Evolutionary conservation across 2,329 filamentous ascomycete genomes (phyloP), one percentile per base, ranked within the genome.

Genomic region (Penicillium sp.): DNA sequence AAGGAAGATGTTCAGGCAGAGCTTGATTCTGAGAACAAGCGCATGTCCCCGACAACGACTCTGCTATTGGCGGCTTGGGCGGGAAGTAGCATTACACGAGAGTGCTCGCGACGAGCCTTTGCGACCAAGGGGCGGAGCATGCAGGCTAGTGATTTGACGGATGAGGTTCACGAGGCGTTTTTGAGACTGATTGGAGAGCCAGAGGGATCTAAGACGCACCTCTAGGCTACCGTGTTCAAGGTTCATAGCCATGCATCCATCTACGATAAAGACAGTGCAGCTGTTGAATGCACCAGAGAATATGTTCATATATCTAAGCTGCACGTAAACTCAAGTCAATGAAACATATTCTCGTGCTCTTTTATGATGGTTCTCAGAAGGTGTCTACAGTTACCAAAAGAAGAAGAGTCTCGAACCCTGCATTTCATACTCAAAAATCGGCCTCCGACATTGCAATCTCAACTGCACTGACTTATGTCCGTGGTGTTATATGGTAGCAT

Each of bases 71-170:
- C 88, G 17, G 93, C 91, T 0, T 97, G 90, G 78, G 93, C 90
- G 0, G 94, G 93, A 2, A 91, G 90, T 67, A 86, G 88, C 21
- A 85, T 99, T 56, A 97, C 94, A 58, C 87, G 93, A 74, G 92
- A 96, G 73, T 96, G 89, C 71, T 97, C 93, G 21, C 84, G 91
- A 50, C 79, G 93, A 58, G 94, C 94, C 0, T 99, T 95, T 76
- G 81, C 85, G 67, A 90, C 93, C 74, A 90, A 88, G 69, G 93
- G 94, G 0, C 84, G 94, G 63, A 91, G 90, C 71, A 78, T 99
- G 71, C 94, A 97, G 78, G 94, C 94, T 0, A 92, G 90, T 65
- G 94, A 97, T 75, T 77, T 99, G 71, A 97, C 93, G 0, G 91
- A 94, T 19, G 89, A 96, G 76, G 89, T 99, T 10, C 89, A 96